phyloP scores from a whole-genome alignment of 2,329 filamentous ascomycete species.

The Neofusicoccum umdonicola region DNA sequence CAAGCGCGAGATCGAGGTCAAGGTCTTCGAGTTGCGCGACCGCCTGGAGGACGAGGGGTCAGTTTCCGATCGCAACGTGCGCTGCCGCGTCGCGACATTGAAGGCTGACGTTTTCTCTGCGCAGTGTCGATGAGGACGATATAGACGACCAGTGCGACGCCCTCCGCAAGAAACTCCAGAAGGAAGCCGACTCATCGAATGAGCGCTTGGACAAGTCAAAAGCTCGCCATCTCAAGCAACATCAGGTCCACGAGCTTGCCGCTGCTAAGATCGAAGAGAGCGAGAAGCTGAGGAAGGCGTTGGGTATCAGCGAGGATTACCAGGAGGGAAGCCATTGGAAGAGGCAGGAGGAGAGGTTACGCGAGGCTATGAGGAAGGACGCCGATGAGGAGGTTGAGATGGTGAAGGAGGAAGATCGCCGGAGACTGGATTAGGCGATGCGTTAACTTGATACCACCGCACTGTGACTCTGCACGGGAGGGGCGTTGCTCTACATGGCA shows the following conservation, averaged over 20 bases:
- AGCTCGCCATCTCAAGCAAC: constrained; percentile 70
- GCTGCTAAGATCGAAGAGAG: constrained; percentile 96
- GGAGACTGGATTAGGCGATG: not conserved
- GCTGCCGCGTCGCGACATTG: not conserved
- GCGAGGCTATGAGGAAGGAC: constrained; percentile 42
- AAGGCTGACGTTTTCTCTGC: constrained; percentile 21
- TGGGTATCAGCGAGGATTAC: constrained; percentile 84
- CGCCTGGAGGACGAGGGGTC: constrained; percentile 87
- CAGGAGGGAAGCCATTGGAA: constrained; percentile 85
- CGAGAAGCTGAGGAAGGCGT: constrained; percentile 77
- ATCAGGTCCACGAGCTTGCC: constrained; percentile 94
- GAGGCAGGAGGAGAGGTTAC: constrained; percentile 71
- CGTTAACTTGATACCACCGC: not conserved
- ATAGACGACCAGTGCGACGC: constrained; percentile 75
- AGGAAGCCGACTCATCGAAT: constrained; percentile 38
- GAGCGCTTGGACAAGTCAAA: constrained; percentile 35
- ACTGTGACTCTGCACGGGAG: not conserved
- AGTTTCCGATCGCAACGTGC: constrained; percentile 22
- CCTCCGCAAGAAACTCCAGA: constrained; percentile 63
- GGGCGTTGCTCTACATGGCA: not conserved
- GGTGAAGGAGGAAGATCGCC: constrained; percentile 5
- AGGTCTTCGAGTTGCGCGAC: constrained; percentile 87
- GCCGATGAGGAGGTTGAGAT: constrained; percentile 32
- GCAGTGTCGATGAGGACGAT: constrained; percentile 78
- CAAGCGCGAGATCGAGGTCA: constrained; percentile 86